Evolutionary conservation across 2,329 filamentous ascomycete genomes (phyloP).

Genomic region (Elsinoe necatrix): DNA sequence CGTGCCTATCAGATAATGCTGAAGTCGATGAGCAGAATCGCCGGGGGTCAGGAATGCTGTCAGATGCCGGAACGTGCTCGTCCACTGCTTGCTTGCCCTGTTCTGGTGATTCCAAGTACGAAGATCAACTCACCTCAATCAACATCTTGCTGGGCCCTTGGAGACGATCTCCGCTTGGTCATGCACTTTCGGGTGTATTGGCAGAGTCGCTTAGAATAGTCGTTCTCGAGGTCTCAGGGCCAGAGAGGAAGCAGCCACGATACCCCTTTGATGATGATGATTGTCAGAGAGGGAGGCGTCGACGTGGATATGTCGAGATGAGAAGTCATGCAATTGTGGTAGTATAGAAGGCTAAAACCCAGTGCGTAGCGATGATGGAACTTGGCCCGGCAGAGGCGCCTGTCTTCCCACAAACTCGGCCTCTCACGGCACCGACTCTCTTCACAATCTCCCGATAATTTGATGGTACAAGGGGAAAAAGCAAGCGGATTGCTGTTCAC

Average conservation of each 20-base stretch:
- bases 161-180: neutral
- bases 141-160: neutral
- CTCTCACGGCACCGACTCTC: neutral
- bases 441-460: neutral
- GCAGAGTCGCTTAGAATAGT: slow-evolving; percentile 1
- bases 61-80: neutral
- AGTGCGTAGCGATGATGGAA: slow-evolving; percentile 14
- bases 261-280: neutral
- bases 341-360: slow-evolving; percentile 3
- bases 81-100: neutral
- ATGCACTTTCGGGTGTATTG: neutral
- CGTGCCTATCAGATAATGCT: neutral
- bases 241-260: neutral
- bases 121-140: slow-evolving; percentile 11
- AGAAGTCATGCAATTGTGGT: slow-evolving; percentile 1
- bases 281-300: neutral
- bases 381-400: slow-evolving; percentile 3
- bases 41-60: neutral
- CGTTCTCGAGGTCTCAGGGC: neutral
- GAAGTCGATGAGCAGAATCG: neutral
- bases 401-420: neutral
- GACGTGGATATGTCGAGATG: neutral
- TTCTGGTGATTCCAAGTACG: neutral
- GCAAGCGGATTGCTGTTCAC: neutral
- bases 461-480: neutral